Evolutionary conservation across 129 eudicot genomes (phyloP), one percentile per base, ranked within the genome.

Genomic region (Flaveria trinervia): DNA sequence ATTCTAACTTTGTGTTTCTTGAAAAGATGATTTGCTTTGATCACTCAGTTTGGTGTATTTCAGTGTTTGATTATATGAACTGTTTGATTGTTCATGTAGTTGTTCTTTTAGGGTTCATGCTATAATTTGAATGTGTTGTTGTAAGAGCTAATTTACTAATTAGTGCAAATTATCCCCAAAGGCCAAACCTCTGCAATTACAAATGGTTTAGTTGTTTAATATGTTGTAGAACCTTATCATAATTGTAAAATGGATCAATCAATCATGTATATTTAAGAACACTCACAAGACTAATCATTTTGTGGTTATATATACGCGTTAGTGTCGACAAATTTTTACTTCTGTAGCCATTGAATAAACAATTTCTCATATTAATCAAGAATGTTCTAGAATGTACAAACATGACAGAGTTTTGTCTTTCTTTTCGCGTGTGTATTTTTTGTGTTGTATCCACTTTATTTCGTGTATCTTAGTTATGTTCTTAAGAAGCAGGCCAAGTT

Each of bases 101-200:
- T 25, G 41, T 9, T 46, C 25, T 65, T 65, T 65, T 72, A 18
- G 50, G 81, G 74, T 67, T 54, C 14, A 17, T 65, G 56, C 1
- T 64, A 4, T 73, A 44, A 65, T 65, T 28, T 80, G 5, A 23
- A 72, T 80, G 59, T 66, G 50, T 72, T 61, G 30, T 16, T 49
- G 44, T 57, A 68, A 67, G 43, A 52, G 3, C 4, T 39, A 65
- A 22, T 36, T 25, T 68, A 55, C 22, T 4, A 39, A 10, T 72
- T 79, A 72, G 44, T 72, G 83, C 68, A 26, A 79, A 54, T 39
- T 23, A 65, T 49, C 66, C 49, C 70, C 44, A 26, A 26, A 26
- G 28, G 28, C 28, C 28, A 44, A 50, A 28, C 39, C 16, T 33
- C 25, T n/a, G n/a, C 69, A 12, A 26, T 20, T 71, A 54, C 30